Evolutionary conservation across 2,329 filamentous ascomycete species (phyloP), one percentile per base, ranked within the genome.

Genomic region (Xylariaceae sp.): DNA sequence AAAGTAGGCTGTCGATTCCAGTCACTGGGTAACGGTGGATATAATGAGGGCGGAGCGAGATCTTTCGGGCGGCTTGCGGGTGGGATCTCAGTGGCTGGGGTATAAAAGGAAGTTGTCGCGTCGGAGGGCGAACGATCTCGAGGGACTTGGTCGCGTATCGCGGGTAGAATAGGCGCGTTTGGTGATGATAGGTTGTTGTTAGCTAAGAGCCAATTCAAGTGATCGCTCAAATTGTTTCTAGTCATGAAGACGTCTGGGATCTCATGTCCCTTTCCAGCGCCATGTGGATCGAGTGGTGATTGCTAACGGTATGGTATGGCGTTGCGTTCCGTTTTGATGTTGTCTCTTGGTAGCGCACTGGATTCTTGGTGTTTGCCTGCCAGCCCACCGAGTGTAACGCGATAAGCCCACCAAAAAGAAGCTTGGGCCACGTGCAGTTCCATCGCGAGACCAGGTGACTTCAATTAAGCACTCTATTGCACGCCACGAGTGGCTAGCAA

Each of bases 141-240:
- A 28, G 44, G 39, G 35, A 40, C 32, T 19, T 50, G 51, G 17
- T 59, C 56, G 44, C 53, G 48, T 38, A 50, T 55, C 18, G 57
- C 49, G 30, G 66, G 64, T 30, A 69, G 64, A 47, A 62, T 60
- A 42, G 64, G 60, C 49, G 63, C 64, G 46, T 56, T 60, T 43
- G 64, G 64, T 44, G 37, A 67, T 66, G 56, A 62, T 64, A 51
- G 61, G 62, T 53, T 56, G 53, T 66, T 61, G 60, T 76, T 73
- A 53, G 67, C 66, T 54, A 78, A 57, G 55, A 81, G 66, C 77
- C 77, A 81, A 53, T 72, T 66, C 53, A 81, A 64, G 59, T 81
- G 74, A 56, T 76, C 70, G 53, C 64, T 60, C 45, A 81, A 69
- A 57, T 81, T 81, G 64, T 80, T 79, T 59, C 73, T 74, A 67